phyloP scores from a whole-genome alignment of 768 basidiomycete species.

The Boletus rex-veris region DNA sequence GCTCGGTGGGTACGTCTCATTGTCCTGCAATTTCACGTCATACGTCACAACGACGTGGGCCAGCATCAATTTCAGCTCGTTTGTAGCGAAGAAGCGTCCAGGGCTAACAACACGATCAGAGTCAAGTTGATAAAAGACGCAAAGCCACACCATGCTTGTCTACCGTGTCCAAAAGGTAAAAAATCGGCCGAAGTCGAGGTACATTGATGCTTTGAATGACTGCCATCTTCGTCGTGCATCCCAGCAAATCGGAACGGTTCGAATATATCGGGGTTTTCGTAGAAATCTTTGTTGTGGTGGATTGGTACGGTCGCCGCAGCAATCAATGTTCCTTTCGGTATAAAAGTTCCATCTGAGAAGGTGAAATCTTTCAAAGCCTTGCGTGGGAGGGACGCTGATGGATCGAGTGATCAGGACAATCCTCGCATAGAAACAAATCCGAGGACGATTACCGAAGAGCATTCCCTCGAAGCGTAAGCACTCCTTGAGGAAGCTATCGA shows the following conservation, averaged over 20 bases:
- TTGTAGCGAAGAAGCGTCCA: conserved; percentile 15
- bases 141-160: conserved; percentile 7
- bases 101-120: background rate
- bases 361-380: conserved; percentile 32
- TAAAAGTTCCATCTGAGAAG: conserved; percentile 37
- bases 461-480: conserved; percentile 8
- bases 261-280: conserved; percentile 22
- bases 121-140: background rate
- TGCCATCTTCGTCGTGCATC: conserved; percentile 30
- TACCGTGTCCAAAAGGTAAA: conserved; percentile 36
- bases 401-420: background rate
- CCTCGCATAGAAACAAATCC: conserved; percentile 16
- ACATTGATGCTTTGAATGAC: conserved; percentile 32
- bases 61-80: conserved; percentile 11
- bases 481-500: conserved; percentile 37
- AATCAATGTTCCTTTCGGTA: conserved; percentile 34
- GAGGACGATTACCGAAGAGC: conserved; percentile 18
- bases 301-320: conserved; percentile 15
- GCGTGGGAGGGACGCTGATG: conserved; percentile 31
- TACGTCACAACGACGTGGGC: conserved; percentile 13
- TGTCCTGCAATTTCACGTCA: conserved; percentile 2
- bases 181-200: conserved; percentile 31
- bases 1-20: background rate
- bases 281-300: conserved; percentile 20
- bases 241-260: conserved; percentile 13